Evolutionary conservation across 306 rosid species (phyloP).

Genomic region (Trifolium pratense): DNA sequence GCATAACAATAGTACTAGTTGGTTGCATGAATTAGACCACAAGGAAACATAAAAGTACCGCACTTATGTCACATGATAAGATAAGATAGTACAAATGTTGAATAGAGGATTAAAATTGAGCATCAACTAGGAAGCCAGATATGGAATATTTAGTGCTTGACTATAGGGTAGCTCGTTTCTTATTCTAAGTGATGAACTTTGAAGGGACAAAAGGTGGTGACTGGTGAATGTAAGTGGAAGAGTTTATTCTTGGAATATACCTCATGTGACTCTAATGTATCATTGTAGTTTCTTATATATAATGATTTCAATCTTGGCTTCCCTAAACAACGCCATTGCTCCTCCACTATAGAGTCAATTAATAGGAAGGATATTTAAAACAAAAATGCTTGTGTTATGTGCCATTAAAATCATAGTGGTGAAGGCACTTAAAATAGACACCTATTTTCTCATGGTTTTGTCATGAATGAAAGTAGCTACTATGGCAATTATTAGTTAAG

Average conservation of each 20-base stretch:
- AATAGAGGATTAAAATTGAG: conserved; percentile 13
- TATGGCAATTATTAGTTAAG: not conserved
- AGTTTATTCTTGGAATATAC: conserved; percentile 75
- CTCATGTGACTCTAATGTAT: conserved; percentile 9
- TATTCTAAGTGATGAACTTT: conserved; percentile 34
- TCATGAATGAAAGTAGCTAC: not conserved
- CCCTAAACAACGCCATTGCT: conserved; percentile 20
- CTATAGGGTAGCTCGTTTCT: conserved; percentile 15
- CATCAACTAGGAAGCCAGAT: conserved; percentile 15
- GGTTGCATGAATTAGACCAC: not conserved
- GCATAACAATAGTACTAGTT: not conserved
- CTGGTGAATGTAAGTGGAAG: conserved; percentile 49
- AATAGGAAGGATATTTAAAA: conserved; percentile 36
- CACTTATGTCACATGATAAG: conserved; percentile 18
- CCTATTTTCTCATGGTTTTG: conserved; percentile 17
- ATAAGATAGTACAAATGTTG: conserved; percentile 22
- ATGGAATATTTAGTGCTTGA: conserved; percentile 35
- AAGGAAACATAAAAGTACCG: conserved; percentile 1
- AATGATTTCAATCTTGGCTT: conserved; percentile 48
- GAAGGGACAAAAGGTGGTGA: conserved; percentile 20
- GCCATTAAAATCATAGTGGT: conserved; percentile 49
- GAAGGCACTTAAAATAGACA: conserved; percentile 37
- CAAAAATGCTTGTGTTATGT: conserved; percentile 19
- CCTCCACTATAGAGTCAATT: conserved; percentile 40
- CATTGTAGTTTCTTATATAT: conserved; percentile 32